Base-by-base conservation (phyloP, 768 basidiomycete genomes). In the Tephrocybe sp. region DNA sequence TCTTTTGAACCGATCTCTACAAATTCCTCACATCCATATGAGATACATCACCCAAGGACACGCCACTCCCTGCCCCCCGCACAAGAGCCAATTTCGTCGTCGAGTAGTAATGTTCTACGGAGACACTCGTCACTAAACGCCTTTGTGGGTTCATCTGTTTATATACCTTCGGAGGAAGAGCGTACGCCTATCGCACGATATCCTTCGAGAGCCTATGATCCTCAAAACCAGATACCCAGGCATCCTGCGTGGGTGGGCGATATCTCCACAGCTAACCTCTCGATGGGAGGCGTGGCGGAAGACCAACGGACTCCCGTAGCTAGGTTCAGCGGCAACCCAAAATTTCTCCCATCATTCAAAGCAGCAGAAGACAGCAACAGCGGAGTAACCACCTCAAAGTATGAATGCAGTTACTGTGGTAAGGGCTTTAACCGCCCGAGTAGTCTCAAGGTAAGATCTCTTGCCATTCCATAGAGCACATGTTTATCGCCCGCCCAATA, bases 351-450 rank as follows among this genome's bases (percentile, higher is more conserved):
- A 44, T 22, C 15, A 21, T 23, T 34, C 13, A 48, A 21, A n/a
- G 24, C 37, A 18, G 19, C 51, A 12, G 55, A 57, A 18, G 51
- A 57, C 43, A 31, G 34, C 27, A 33, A 21, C 11, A 60, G 49
- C 41, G 52, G 48, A 33, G 47, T 72, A 39, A 67, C 77, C 18
- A 45, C 66, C 15, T 59, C 75, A 47, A 86, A 84, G 66, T 90
- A 91, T 60, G 86, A 88, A 57, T 91, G 88, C 60, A 68, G 64
- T 25, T 88, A 86, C 65, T 91, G 88, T 63, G 83, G 84, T 23
- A 91, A 91, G 63, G 82, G 83, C 16, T 91, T 91, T 68, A 90
- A 79, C 60, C 78, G 88, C 21, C 88, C 88, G 0, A 90, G 88
- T 54, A 91, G 88, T 67, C 76, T 91, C 59, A 89, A 82, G 79